These are phyloP conservation scores for Pseudocercospora crystallina DNA, from an alignment of 2,329 filamentous ascomycete genomes.

Conservation along the genomic window DNA sequence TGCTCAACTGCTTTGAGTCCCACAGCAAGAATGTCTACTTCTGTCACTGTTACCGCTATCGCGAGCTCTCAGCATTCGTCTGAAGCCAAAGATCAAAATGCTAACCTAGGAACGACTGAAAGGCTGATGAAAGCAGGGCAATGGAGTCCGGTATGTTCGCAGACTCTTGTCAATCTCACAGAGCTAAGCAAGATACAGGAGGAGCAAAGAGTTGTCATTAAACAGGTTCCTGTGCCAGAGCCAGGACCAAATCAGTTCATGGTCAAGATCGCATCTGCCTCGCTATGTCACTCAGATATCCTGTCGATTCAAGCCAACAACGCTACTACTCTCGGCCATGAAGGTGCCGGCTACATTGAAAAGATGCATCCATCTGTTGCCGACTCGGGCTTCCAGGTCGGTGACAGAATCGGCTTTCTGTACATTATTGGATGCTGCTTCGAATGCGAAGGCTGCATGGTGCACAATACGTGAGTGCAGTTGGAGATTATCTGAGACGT, in stretches of 20 bases:
- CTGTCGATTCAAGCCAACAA: constrained; percentile 16
- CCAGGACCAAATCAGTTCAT: constrained; percentile 18
- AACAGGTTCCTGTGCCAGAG: constrained; percentile 16
- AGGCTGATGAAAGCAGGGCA: constrained; percentile 10
- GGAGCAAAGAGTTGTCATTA: constrained; percentile 15
- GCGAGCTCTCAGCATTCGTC: no score
- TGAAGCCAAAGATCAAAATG: no score
- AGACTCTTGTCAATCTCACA: not conserved
- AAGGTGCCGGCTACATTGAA: constrained; percentile 22
- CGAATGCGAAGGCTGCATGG: constrained; percentile 22
- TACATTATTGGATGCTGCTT: constrained; percentile 23
- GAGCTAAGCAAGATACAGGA: not conserved
- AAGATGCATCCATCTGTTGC: constrained; percentile 17
- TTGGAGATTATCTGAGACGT: not conserved
- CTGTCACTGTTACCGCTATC: no score
- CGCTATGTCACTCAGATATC: constrained; percentile 20
- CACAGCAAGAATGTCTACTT: no score
- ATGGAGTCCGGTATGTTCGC: constrained; percentile 1
- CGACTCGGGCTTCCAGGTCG: constrained; percentile 15
- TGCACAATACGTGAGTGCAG: constrained; percentile 8
- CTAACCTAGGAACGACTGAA: no score
- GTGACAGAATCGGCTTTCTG: constrained; percentile 20
- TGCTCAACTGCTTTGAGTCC: no score
- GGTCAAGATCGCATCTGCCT: constrained; percentile 19
- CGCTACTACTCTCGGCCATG: constrained; percentile 17